A percentile compares a stretch with the other conserved stretches of the same genome.
Evolutionary conservation across 2,329 filamentous ascomycete species (phyloP).

Genomic region (Akanthomyces uredinophilus): DNA sequence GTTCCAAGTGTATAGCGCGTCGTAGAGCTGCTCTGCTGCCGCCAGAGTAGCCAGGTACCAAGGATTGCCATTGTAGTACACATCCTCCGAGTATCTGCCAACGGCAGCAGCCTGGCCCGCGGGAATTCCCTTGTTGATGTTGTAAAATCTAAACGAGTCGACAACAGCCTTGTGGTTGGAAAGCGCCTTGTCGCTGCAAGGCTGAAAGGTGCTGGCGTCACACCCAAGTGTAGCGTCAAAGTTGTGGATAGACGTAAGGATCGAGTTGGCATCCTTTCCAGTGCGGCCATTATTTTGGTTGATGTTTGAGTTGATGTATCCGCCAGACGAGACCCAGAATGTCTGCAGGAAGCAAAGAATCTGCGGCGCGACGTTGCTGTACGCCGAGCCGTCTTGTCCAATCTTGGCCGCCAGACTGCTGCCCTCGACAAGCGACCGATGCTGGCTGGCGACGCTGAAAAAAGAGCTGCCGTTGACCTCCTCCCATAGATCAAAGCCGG

Average conservation of each 20-base stretch:
- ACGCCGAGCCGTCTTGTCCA: conserved; percentile 55
- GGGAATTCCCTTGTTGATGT: conserved; percentile 61
- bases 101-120: conserved; percentile 56
- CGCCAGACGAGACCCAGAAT: conserved; percentile 61
- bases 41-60: conserved; percentile 76
- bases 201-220: conserved; percentile 69
- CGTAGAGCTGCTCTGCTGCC: conserved; percentile 75
- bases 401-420: conserved; percentile 59
- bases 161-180: conserved; percentile 72
- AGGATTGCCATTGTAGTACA: conserved; percentile 73
- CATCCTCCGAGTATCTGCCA: conserved; percentile 66
- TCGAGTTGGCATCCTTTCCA: conserved; percentile 67
- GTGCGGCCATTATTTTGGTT: conserved; percentile 56
- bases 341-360: conserved; percentile 68
- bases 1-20: conserved; percentile 69
- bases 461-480: conserved; percentile 73
- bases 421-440: conserved; percentile 66
- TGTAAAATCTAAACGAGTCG: conserved; percentile 71
- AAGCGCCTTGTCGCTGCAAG: conserved; percentile 64
- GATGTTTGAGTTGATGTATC: conserved; percentile 66
- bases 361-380: conserved; percentile 60
- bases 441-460: conserved; percentile 67
- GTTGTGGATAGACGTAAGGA: conserved; percentile 60
- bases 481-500: conserved; percentile 77
- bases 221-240: conserved; percentile 65